Conservation (phyloP, 1,284 basidiomycete genomes). For the Tausonia pullulans region DNA sequence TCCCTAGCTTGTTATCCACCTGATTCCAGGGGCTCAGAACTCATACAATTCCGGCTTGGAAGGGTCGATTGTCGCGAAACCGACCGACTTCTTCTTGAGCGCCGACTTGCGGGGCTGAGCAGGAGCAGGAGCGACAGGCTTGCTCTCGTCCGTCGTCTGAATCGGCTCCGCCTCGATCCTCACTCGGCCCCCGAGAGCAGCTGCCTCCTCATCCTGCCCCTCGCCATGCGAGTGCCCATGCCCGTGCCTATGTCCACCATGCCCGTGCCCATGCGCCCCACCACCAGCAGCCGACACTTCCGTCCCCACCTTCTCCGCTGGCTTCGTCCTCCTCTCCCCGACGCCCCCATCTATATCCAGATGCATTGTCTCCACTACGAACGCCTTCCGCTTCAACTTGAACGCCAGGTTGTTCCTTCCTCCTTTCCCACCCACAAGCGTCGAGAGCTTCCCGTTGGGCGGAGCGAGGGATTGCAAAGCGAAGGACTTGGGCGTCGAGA, state of each 20-base stretch:
- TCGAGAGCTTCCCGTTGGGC: constrained; percentile 62
- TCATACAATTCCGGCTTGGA: constrained; percentile 38
- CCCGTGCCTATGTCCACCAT: constrained; percentile 15
- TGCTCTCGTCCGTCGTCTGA: not conserved
- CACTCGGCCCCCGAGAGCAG: constrained; percentile 18
- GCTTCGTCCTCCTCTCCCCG: constrained; percentile 61
- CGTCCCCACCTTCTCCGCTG: not conserved
- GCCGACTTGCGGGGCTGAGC: constrained; percentile 12
- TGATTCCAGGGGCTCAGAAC: constrained; percentile 25
- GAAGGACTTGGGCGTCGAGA: constrained; percentile 63
- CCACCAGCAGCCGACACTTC: constrained; percentile 16
- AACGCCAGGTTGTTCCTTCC: constrained; percentile 88
- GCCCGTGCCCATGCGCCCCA: constrained; percentile 13
- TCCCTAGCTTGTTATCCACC: no score
- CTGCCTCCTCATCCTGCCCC: not conserved
- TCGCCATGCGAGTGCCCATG: constrained; percentile 3
- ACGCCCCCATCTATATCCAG: constrained; percentile 86
- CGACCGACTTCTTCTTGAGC: constrained; percentile 19
- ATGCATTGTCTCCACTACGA: constrained; percentile 86
- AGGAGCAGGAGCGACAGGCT: no score
- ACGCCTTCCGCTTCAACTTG: constrained; percentile 74
- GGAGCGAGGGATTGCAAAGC: constrained; percentile 54
- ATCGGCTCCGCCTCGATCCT: not conserved
- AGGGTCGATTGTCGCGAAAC: constrained; percentile 20
- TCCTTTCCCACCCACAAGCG: constrained; percentile 60